A percentile compares a stretch with the other conserved stretches of the same genome.
These are phyloP conservation scores for Veloporphyrellus conicus DNA, from an alignment of 1,284 basidiomycete genomes.

Conservation along the genomic window DNA sequence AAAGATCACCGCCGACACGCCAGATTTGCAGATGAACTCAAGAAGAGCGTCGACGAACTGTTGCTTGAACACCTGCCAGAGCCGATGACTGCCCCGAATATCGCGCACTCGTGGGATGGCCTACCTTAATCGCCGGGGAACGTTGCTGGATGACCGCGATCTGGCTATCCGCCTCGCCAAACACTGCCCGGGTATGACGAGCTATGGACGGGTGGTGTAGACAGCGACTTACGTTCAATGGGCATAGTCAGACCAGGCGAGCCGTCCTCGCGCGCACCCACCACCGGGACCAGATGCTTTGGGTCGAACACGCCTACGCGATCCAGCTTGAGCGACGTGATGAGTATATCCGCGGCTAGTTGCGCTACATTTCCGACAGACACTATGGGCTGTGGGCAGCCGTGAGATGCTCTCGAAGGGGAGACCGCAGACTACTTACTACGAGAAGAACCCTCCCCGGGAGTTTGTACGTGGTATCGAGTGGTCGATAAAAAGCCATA, in stretches of 20 bases:
- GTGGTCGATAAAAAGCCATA: constrained; percentile 41
- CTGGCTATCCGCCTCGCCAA: constrained; percentile 47
- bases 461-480: constrained; percentile 31
- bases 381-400: constrained; percentile 60
- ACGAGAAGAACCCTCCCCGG: constrained; percentile 48
- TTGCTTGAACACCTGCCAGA: constrained; percentile 58
- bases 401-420: constrained; percentile 1
- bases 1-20: constrained; percentile 53
- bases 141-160: constrained; percentile 68
- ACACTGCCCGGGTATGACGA: constrained; percentile 46
- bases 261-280: constrained; percentile 60
- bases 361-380: constrained; percentile 78
- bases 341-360: constrained; percentile 69
- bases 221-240: constrained; percentile 56
- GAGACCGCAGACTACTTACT: constrained; percentile 33
- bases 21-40: constrained; percentile 48
- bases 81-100: not conserved
- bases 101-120: constrained; percentile 1
- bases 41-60: constrained; percentile 58
- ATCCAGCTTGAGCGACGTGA: constrained; percentile 56
- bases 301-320: constrained; percentile 61
- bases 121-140: constrained; percentile 70
- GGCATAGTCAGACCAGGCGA: constrained; percentile 61
- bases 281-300: constrained; percentile 61
- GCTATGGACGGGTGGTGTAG: not conserved